phyloP scores from a whole-genome alignment of 2,329 filamentous ascomycete species.

The Epichloe gansuensis region DNA sequence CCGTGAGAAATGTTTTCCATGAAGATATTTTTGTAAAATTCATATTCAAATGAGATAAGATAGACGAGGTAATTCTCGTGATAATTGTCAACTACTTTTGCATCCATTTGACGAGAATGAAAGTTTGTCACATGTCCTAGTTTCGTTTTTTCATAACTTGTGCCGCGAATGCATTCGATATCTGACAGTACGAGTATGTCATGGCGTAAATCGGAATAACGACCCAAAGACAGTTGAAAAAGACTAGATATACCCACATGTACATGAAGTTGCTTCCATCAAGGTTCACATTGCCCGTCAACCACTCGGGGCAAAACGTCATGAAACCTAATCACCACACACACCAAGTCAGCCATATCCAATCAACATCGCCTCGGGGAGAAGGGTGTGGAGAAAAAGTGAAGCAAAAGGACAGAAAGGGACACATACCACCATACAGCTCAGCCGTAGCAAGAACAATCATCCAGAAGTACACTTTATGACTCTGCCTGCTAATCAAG shows the following conservation, averaged over 20 bases:
- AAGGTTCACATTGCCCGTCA: conserved; percentile 47
- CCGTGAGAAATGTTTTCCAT: neutral
- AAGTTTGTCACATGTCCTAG: neutral
- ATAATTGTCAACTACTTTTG: fast-evolving
- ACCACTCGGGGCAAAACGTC: conserved; percentile 60
- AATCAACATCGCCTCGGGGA: neutral
- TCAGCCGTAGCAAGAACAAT: conserved; percentile 52
- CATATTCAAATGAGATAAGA: too few species aligned
- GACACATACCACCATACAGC: conserved; percentile 44
- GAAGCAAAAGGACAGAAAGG: too few species aligned
- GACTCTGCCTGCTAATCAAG: conserved; percentile 41
- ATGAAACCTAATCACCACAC: conserved; percentile 40
- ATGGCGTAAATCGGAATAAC: conserved; percentile 48
- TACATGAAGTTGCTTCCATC: conserved; percentile 57
- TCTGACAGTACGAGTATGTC: conserved; percentile 41
- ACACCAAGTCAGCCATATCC: neutral
- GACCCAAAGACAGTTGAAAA: conserved; percentile 59
- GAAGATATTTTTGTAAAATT: fast-evolving
- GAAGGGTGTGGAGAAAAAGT: neutral
- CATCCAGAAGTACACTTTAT: conserved; percentile 47
- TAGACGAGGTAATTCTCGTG: fast-evolving
- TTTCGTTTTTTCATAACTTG: conserved; percentile 18
- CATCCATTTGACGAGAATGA: neutral
- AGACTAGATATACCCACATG: conserved; percentile 52
- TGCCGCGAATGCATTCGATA: conserved; percentile 36